Conservation (phyloP, 257 asterid genomes). For the Penstemon davidsonii region DNA sequence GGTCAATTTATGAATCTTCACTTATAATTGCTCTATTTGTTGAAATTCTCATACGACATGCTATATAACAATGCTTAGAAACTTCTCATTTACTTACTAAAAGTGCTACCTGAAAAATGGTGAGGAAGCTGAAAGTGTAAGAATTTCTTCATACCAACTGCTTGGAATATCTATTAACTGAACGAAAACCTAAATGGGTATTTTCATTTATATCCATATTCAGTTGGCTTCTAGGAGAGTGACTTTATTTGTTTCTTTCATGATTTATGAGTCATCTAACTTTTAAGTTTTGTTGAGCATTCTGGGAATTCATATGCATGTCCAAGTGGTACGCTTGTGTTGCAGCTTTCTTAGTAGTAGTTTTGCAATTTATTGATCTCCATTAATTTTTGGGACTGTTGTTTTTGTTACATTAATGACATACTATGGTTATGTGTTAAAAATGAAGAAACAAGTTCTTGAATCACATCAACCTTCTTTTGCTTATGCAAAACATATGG, state of each 20-base stretch:
- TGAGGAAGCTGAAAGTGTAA: too few species aligned
- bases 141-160: too few species aligned
- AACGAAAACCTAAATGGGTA: not conserved
- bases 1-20: slow-evolving; percentile 38
- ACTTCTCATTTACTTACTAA: too few species aligned
- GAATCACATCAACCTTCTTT: not conserved
- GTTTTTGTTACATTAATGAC: not conserved
- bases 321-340: not conserved
- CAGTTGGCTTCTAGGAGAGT: not conserved
- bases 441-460: slow-evolving; percentile 3
- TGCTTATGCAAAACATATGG: not conserved
- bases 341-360: not conserved
- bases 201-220: not conserved
- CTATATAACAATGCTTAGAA: too few species aligned
- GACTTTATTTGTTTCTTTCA: not conserved
- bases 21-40: too few species aligned
- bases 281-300: not conserved
- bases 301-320: not conserved
- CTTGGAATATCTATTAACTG: too few species aligned
- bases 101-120: too few species aligned
- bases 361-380: not conserved
- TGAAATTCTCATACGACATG: too few species aligned
- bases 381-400: not conserved
- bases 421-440: not conserved
- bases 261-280: not conserved